A percentile compares a stretch with the other conserved stretches of the same genome.
phyloP scores from a whole-genome alignment of 371 early-diverging fungal species.

The Smittium mucronatum region DNA sequence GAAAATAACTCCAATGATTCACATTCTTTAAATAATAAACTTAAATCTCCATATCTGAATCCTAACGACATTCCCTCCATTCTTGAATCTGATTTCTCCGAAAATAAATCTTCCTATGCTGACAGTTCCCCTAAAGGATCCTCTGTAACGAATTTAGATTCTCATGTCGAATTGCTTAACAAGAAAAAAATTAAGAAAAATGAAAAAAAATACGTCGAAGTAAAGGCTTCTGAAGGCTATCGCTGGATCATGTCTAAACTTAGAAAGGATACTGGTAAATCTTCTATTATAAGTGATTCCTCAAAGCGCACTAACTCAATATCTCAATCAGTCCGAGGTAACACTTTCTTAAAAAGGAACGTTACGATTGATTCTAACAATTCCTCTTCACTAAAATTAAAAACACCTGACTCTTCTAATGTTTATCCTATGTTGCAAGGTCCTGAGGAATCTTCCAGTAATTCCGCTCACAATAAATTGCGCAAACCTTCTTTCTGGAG shows the following conservation, averaged over 20 bases:
- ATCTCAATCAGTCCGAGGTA: background rate
- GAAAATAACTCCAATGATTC: background rate
- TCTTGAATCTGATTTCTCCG: background rate
- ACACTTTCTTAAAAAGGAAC: background rate
- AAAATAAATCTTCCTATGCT: background rate
- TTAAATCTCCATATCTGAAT: background rate
- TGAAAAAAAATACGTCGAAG: slow-evolving; percentile 4
- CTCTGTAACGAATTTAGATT: background rate
- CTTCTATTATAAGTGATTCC: background rate
- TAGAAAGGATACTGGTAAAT: background rate
- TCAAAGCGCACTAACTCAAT: background rate
- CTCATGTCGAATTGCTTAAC: background rate
- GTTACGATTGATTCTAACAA: background rate
- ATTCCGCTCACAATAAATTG: background rate
- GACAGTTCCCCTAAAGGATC: background rate
- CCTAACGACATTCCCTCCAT: background rate
- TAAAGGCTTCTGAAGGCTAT: slow-evolving; percentile 2
- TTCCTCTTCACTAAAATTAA: background rate
- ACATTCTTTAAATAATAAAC: background rate
- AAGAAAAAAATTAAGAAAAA: slow-evolving; percentile 1
- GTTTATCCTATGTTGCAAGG: too few relatives aligned
- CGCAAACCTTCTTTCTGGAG: background rate
- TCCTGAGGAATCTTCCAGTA: background rate
- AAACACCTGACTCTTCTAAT: background rate
- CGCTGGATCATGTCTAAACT: slow-evolving; percentile 6